Evolutionary conservation across 768 basidiomycete genomes (phyloP).

Genomic region (Postia placenta): DNA sequence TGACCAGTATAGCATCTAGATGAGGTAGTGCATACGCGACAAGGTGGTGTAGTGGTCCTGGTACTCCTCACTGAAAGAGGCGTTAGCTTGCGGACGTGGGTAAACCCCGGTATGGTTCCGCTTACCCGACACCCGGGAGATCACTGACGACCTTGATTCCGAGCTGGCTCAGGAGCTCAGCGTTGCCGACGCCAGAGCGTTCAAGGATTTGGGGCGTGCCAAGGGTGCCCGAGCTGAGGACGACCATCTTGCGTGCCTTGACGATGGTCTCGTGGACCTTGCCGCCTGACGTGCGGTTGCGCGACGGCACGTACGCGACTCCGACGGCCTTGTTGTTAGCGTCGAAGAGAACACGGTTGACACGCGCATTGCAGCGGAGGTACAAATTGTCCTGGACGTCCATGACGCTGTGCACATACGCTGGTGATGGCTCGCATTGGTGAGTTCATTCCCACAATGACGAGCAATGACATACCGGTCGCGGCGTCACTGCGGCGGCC

Average conservation of each 20-base stretch:
- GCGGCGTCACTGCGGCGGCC: slow-evolving; percentile 69
- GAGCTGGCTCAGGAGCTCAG: slow-evolving; percentile 46
- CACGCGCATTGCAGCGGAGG: slow-evolving; percentile 61
- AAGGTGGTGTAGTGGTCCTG: slow-evolving; percentile 73
- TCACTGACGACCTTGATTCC: slow-evolving; percentile 61
- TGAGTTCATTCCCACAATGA: neutral
- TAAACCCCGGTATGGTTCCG: too few relatives aligned
- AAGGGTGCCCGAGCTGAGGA: slow-evolving; percentile 59
- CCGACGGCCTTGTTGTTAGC: slow-evolving; percentile 62
- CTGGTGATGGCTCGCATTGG: slow-evolving; percentile 20
- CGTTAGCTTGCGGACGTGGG: too few relatives aligned
- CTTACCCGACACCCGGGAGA: slow-evolving; percentile 64
- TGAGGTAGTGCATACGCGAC: slow-evolving; percentile 34
- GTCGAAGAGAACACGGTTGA: slow-evolving; percentile 66
- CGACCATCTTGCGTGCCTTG: slow-evolving; percentile 60
- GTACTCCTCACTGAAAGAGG: slow-evolving; percentile 54
- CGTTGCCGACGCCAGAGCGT: slow-evolving; percentile 62
- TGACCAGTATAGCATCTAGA: neutral
- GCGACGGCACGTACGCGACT: slow-evolving; percentile 60
- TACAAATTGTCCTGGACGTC: slow-evolving; percentile 62
- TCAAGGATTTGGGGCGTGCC: slow-evolving; percentile 71
- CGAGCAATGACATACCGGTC: slow-evolving; percentile 34
- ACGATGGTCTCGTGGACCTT: slow-evolving; percentile 57
- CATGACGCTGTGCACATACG: slow-evolving; percentile 68
- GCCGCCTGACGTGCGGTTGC: slow-evolving; percentile 49